Conservation (phyloP, 164 flowering plant genomes). For the Aristolochia contorta region DNA sequence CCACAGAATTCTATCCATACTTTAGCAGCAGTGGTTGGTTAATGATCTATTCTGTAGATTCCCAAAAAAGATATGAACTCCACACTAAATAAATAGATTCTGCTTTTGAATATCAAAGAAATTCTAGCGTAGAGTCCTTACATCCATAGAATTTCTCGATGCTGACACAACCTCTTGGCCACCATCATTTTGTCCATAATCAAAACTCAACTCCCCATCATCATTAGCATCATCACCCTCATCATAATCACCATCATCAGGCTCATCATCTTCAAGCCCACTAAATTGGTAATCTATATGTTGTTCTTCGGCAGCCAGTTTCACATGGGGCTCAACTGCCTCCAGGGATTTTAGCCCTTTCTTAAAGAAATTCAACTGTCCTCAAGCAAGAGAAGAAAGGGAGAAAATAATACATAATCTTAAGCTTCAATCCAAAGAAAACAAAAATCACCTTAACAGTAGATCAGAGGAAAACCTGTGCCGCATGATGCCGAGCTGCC, state of each 20-base stretch:
- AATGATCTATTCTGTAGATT: no score
- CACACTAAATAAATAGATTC: background rate
- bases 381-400: conserved; percentile 11
- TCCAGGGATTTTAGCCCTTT: conserved; percentile 65
- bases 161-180: conserved; percentile 32
- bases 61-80: no score
- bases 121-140: conserved; percentile 11
- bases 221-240: conserved; percentile 32
- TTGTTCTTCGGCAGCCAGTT: conserved; percentile 48
- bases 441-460: conserved; percentile 1
- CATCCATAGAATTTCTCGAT: conserved; percentile 61
- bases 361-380: conserved; percentile 71
- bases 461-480: conserved; percentile 55
- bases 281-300: conserved; percentile 84
- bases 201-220: conserved; percentile 78
- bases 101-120: background rate
- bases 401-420: background rate
- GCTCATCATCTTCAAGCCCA: conserved; percentile 67
- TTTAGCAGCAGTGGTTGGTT: no score
- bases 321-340: conserved; percentile 70
- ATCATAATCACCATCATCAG: conserved; percentile 33
- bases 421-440: background rate
- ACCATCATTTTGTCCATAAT: conserved; percentile 48
- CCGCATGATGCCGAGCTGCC: conserved; percentile 94
- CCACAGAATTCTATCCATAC: no score